Base-by-base conservation (phyloP, 805 yeast species). In the Sporopachydermia lactativora region DNA sequence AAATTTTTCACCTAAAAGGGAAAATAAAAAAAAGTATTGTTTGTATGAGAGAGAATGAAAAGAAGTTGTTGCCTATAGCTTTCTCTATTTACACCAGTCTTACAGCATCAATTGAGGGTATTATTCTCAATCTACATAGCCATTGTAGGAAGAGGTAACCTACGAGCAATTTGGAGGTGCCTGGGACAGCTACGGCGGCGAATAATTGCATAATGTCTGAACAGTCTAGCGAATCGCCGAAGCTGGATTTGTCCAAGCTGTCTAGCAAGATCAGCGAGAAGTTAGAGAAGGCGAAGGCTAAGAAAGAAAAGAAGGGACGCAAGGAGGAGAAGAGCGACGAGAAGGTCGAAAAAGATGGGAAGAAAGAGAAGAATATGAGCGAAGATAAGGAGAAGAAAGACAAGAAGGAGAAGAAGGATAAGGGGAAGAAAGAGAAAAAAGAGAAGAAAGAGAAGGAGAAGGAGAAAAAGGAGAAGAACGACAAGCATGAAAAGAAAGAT, bases 211-310 rank as follows among this genome's bases (percentile, higher is more conserved):
- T 8, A 24, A 24, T 24, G 31, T 24, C 31, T 8, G 31, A 24
- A 8, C 13, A 24, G n/a, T 8, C 31, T 24, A n/a, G n/a, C 13
- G 31, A 8, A 24, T 8, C 31, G n/a, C 31, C 31, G 31, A 24
- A 24, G 31, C 31, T 24, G 31, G 31, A 24, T 24, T 24, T 24
- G n/a, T 24, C 31, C 31, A 24, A 24, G 31, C 31, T 24, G 8
- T 24, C 31, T 8, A 24, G 31, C n/a, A 24, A n/a, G n/a, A 24
- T 24, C 31, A 24, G 31, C n/a, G 8, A 8, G 8, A 8, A 24
- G 31, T 24, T 24, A n/a, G 66, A 62, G 37, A 76, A 77, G 52
- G 56, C 77, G 43, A 53, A 53, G 18, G 52, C 52, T 31, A 53
- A 52, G 36, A 51, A 44, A 24, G 31, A 8, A 24, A 24, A 24